phyloP scores from a whole-genome alignment of 2,329 filamentous ascomycete species.

The Aspergillus udagawae region DNA sequence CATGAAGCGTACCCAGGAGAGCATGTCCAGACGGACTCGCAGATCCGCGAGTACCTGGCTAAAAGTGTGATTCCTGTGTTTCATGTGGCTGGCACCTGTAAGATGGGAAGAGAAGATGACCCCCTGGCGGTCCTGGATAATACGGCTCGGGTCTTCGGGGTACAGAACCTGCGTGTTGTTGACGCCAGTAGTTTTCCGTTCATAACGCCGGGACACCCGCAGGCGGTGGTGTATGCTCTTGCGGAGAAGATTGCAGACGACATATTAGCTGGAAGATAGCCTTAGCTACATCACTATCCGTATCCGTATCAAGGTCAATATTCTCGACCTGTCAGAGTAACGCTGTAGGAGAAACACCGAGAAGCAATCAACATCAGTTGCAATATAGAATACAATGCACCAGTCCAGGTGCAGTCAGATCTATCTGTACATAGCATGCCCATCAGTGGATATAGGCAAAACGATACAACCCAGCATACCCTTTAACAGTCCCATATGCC shows the following conservation, averaged over 20 bases:
- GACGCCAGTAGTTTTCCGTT: constrained; percentile 33
- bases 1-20: constrained; percentile 34
- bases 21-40: constrained; percentile 36
- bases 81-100: constrained; percentile 35
- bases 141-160: constrained; percentile 28
- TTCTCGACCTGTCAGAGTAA: not conserved
- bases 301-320: not conserved
- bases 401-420: constrained; percentile 18
- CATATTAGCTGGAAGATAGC: constrained; percentile 5
- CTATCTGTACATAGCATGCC: constrained; percentile 31
- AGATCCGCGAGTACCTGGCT: constrained; percentile 35
- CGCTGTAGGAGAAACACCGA: not conserved
- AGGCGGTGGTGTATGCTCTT: constrained; percentile 33
- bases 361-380: constrained; percentile 6
- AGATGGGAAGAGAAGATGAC: constrained; percentile 33
- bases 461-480: not conserved
- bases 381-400: constrained; percentile 32
- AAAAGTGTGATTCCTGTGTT: constrained; percentile 25
- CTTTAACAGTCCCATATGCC: not conserved
- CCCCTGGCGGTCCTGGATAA: constrained; percentile 33
- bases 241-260: constrained; percentile 37
- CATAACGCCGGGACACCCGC: constrained; percentile 36
- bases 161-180: constrained; percentile 28
- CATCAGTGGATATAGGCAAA: constrained; percentile 16
- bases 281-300: not conserved